Base-by-base conservation (phyloP, 768 basidiomycete species). In the Lyophyllum shimeji region DNA sequence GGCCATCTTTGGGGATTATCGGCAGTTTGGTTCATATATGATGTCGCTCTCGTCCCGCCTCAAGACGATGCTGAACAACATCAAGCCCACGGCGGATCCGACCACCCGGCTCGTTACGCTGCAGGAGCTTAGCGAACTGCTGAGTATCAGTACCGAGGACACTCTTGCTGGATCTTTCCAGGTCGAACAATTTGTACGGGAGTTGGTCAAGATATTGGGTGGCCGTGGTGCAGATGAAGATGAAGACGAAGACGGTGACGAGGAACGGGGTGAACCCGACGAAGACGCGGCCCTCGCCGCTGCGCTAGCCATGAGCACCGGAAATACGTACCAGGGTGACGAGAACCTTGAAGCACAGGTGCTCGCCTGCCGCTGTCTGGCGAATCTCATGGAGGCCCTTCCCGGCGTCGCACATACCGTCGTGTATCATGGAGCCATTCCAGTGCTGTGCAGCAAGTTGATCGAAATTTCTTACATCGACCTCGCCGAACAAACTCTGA, bases 341-440 rank as follows among this genome's bases (percentile, higher is more conserved):
- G 91, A 92, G 56, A 91, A 90, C 62, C 82, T 90, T 27, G 95
- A 98, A 74, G 93, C 94, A 51, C 95, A 98, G 72, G 86, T 98
- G 48, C 82, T 98, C 46, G 97, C 97, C 25, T 98, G 95, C 71
- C 82, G 97, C 59, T 99, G 97, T 69, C 78, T 99, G 50, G 96
- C 95, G 46, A 98, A 99, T 70, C 80, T 99, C 53, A 95, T 98
- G 93, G 97, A 98, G 71, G 96, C 95, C n/a, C 80, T 98, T 20
- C 97, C 97, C 17, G 95, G 95, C 23, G 90, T 94, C 40, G 93
- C 94, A n/a, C 95, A 98, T 67, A 95, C 93, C 44, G 88, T 99
- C 63, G 96, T 98, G 37, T 93, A 97, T 69, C 92, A 96, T 65
- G 96, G 96, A n/a, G 97, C 96, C 17, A 95, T 99, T 55, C 95